Base-by-base conservation (phyloP, 140 eudicot genomes). In the Stevia rebaudiana region DNA sequence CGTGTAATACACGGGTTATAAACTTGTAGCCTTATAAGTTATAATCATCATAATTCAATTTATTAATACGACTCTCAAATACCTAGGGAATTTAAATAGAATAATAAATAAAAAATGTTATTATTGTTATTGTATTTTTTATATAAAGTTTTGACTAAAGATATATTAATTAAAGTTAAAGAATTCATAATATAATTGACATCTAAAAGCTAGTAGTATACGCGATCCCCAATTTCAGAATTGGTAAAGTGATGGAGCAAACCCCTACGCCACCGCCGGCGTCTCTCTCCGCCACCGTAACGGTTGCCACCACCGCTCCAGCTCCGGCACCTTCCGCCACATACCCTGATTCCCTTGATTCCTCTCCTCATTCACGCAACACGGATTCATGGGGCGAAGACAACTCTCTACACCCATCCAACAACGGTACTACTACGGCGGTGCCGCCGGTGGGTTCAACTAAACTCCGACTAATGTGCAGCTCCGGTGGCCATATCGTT, bases 401-500 rank as follows among this genome's bases (percentile, higher is more conserved):
- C 17, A 61, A 68, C 69, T 50, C 88, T 15, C 61, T 37, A 8
- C 48, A 54, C 61, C 78, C 56, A 1, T n/a, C 74, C 1, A 41
- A 55, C 18, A 47, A 71, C 13, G 74, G 65, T 44, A 44, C 51
- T 11, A 28, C 73, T 35, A 19, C 78, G 23, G 57, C 67, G 54
- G 67, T 82, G 3, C 80, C 86, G 17, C 74, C 51, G 3, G 24
- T 24, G 9, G 53, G 37, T n/a, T 15, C 47, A 39, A 49, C 67
- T 13, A 91, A 88, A 67, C 87, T 92, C 76, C 92, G 96, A 13
- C 82, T 92, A 17, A 92, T 92, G 98, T 87, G 95, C 71, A 85
- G 95, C 83, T 92, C 81, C 60, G 98, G 98, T 69, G 98, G 96
- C 8, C 98, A 92, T 76, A 92, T 92, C 61, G 83, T 92, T 70